A percentile compares a stretch with the other conserved stretches of the same genome.
These are phyloP conservation scores for Boletus rubropictus DNA, from an alignment of 768 basidiomycete species.

Conservation along the genomic window DNA sequence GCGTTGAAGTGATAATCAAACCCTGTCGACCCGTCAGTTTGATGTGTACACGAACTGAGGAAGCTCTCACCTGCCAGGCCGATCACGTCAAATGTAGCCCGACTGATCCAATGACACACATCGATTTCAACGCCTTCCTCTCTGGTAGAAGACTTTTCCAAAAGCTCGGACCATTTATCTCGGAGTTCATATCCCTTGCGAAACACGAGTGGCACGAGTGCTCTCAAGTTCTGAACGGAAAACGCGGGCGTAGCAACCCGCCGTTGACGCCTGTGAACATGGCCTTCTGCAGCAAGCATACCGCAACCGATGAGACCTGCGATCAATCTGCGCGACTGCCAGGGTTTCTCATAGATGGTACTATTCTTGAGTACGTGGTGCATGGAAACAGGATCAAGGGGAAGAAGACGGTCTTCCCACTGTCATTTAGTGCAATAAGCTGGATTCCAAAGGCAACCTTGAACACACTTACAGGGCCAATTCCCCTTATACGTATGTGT, in stretches of 20 bases:
- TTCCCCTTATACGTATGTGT: conserved; percentile 61
- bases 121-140: conserved; percentile 45
- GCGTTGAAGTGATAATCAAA: conserved; percentile 87
- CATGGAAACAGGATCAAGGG: conserved; percentile 73
- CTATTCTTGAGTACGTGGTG: conserved; percentile 69
- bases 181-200: conserved; percentile 57
- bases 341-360: conserved; percentile 77
- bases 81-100: conserved; percentile 87
- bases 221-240: conserved; percentile 70
- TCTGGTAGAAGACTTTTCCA: conserved; percentile 22
- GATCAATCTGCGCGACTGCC: conserved; percentile 69
- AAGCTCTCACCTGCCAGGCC: conserved; percentile 68
- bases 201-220: conserved; percentile 67
- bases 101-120: conserved; percentile 73
- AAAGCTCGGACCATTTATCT: conserved; percentile 53
- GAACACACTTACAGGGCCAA: conserved; percentile 55
- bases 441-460: background rate
- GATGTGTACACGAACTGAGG: background rate
- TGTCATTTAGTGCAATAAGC: conserved; percentile 26
- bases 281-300: conserved; percentile 75
- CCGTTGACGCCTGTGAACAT: conserved; percentile 73
- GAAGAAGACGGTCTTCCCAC: conserved; percentile 78
- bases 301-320: conserved; percentile 76
- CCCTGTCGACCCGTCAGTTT: conserved; percentile 37
- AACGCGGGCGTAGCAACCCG: conserved; percentile 75